phyloP scores from a whole-genome alignment of 1,284 basidiomycete genomes.

The Mycosarcoma mackinlayi region DNA sequence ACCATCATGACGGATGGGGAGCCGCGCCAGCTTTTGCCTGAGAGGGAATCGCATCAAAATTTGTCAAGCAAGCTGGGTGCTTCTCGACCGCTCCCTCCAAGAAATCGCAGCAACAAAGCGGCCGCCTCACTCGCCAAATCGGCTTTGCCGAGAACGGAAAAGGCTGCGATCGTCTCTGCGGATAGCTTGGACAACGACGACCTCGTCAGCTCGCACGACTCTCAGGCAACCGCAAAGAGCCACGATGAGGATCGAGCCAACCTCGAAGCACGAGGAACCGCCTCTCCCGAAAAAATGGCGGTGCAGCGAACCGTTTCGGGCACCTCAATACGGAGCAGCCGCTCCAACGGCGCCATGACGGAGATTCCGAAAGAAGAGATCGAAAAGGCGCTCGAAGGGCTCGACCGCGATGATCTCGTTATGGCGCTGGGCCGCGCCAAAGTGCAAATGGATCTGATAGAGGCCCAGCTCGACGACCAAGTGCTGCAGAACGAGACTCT shows the following conservation, averaged over 20 bases:
- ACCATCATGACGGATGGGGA: slow-evolving; percentile 31
- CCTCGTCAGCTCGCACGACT: slow-evolving; percentile 17
- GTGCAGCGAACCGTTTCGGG: slow-evolving; percentile 30
- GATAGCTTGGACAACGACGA: background rate
- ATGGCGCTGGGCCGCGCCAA: slow-evolving; percentile 57
- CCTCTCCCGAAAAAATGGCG: slow-evolving; percentile 23
- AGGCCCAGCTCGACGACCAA: slow-evolving; percentile 45
- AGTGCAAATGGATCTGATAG: slow-evolving; percentile 58
- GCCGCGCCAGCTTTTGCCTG: slow-evolving; percentile 41
- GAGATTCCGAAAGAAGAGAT: slow-evolving; percentile 61
- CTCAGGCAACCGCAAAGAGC: slow-evolving; percentile 20
- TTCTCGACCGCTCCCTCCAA: slow-evolving; percentile 39
- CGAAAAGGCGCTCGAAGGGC: slow-evolving; percentile 52
- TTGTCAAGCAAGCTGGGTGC: slow-evolving; percentile 31
- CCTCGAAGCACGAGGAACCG: slow-evolving; percentile 37
- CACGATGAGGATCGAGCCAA: slow-evolving; percentile 9
- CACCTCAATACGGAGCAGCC: slow-evolving; percentile 24
- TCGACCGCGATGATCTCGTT: slow-evolving; percentile 54
- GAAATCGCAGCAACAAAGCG: slow-evolving; percentile 24
- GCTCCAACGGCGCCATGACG: slow-evolving; percentile 6
- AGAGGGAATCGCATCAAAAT: slow-evolving; percentile 42
- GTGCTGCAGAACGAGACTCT: slow-evolving; percentile 47
- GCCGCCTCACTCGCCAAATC: slow-evolving; percentile 8
- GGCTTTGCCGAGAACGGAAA: background rate
- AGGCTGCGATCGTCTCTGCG: background rate